Percentiles rank a stretch among this genome's conserved stretches.
phyloP scores from a whole-genome alignment of 257 asterid species.

The Rhazya stricta region DNA sequence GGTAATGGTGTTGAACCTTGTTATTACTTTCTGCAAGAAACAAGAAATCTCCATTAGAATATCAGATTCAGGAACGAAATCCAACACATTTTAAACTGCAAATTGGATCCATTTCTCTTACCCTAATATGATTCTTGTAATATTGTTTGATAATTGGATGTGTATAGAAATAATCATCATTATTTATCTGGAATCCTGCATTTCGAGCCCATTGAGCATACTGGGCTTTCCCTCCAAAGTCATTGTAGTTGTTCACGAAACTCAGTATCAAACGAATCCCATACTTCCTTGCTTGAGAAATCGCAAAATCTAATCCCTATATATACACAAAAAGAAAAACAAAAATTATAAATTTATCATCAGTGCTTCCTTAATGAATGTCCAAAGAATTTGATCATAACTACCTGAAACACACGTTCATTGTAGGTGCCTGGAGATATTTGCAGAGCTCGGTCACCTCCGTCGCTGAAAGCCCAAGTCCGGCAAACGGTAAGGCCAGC shows the following conservation, averaged over 20 bases:
- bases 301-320: conserved; percentile 67
- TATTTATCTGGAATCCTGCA: conserved; percentile 36
- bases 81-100: background rate
- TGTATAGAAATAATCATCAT: conserved; percentile 74
- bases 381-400: too few relatives aligned
- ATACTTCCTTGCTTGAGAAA: conserved; percentile 54
- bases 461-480: conserved; percentile 67
- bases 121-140: conserved; percentile 65
- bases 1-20: conserved; percentile 54
- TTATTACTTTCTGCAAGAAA: conserved; percentile 55
- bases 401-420: conserved; percentile 48
- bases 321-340: background rate
- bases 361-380: too few relatives aligned
- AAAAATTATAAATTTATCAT: too few relatives aligned
- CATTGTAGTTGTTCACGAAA: conserved; percentile 58
- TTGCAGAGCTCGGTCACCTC: conserved; percentile 45
- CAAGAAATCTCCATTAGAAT: background rate
- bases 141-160: conserved; percentile 45
- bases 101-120: conserved; percentile 7
- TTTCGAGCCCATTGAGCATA: conserved; percentile 57
- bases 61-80: background rate
- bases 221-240: conserved; percentile 56
- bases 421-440: conserved; percentile 38
- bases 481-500: conserved; percentile 49
- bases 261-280: conserved; percentile 56